Conservation (phyloP, 1,139 yeast species). For the Geotrichum europaeum region DNA sequence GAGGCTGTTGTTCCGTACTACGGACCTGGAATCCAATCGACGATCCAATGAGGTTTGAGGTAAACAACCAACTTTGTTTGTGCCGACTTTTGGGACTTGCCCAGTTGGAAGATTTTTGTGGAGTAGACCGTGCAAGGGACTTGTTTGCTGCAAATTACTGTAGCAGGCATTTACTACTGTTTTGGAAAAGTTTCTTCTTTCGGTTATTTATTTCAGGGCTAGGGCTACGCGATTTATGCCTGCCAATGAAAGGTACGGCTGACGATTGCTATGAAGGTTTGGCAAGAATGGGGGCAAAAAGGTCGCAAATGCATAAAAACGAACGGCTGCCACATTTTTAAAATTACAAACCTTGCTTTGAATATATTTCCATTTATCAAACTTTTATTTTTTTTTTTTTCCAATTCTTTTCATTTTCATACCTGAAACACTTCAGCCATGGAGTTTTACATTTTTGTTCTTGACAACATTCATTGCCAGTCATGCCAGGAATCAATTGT, state of each 20-base stretch:
- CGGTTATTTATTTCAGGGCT: no score
- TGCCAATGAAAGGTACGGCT: not conserved
- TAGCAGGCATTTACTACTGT: not conserved
- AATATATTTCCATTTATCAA: not conserved
- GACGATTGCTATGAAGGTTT: not conserved
- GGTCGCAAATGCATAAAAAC: not conserved
- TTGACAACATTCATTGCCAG: constrained; percentile 17
- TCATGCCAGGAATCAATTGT: constrained; percentile 12
- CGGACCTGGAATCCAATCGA: not conserved
- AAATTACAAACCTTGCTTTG: not conserved
- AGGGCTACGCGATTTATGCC: not conserved
- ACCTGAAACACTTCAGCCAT: not conserved
- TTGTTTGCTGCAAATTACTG: not conserved
- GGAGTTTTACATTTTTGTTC: constrained; percentile 12
- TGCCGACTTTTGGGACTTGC: not conserved
- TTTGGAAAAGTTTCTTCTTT: no score
- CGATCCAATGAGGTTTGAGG: not conserved
- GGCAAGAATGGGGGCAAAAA: not conserved
- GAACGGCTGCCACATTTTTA: not conserved
- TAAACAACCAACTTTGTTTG: not conserved
- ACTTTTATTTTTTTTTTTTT: not conserved
- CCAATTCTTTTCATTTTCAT: not conserved
- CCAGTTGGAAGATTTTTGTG: not conserved
- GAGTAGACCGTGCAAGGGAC: not conserved
- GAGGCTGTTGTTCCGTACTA: not conserved